phyloP scores from a whole-genome alignment of 257 asterid species.

The Solanum chaucha region DNA sequence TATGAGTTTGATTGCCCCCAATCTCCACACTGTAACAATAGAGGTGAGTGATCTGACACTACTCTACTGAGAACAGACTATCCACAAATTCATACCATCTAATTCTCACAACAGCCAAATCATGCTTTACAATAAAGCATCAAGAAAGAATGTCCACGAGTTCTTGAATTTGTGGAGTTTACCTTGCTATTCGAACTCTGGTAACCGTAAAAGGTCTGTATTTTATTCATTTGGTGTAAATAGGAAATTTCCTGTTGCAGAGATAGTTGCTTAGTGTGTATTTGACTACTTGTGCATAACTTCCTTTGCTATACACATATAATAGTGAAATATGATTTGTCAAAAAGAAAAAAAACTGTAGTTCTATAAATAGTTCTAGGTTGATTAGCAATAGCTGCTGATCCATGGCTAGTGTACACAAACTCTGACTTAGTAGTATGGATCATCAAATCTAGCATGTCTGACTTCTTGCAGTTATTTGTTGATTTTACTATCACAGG shows the following conservation, averaged over 20 bases:
- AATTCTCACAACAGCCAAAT: too few species aligned
- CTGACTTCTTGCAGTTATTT: slow-evolving; percentile 10
- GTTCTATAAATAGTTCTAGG: not conserved
- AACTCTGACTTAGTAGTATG: not conserved
- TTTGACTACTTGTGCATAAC: not conserved
- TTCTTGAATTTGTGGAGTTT: not conserved
- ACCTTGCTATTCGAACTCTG: not conserved
- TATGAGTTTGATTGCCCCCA: too few species aligned
- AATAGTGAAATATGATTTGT: not conserved
- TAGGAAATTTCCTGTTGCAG: not conserved
- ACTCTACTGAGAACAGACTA: too few species aligned
- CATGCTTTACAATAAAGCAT: too few species aligned
- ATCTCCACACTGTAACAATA: too few species aligned
- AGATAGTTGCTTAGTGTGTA: not conserved
- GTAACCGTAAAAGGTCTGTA: not conserved
- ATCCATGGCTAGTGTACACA: not conserved
- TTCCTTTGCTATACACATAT: not conserved
- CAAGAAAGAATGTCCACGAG: too few species aligned
- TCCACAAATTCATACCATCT: too few species aligned
- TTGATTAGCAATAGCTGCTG: not conserved
- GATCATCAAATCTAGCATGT: not conserved
- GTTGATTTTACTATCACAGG: slow-evolving; percentile 45
- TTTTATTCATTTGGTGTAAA: not conserved
- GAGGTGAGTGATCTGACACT: too few species aligned
- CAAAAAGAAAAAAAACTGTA: not conserved